A percentile compares a stretch with the other conserved stretches of the same genome.
Evolutionary conservation across 2,329 filamentous ascomycete species (phyloP).

Genomic region (Tolypocladium ophioglossoides): DNA sequence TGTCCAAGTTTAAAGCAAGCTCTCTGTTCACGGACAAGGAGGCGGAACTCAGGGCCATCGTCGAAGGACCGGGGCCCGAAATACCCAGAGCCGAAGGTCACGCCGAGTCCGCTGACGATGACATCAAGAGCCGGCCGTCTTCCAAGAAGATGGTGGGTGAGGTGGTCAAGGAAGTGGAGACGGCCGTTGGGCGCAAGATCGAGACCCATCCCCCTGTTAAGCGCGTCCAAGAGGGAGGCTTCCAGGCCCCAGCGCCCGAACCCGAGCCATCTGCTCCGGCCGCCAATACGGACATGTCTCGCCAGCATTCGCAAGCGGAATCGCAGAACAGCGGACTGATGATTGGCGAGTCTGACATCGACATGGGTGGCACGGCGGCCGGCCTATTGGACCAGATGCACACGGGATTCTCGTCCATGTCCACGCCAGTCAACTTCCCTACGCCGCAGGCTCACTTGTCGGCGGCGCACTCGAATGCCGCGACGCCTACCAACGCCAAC

Average conservation of each 20-base stretch:
- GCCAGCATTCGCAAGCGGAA: constrained; percentile 41
- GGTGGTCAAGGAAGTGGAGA: constrained; percentile 66
- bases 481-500: constrained; percentile 40
- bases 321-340: constrained; percentile 46
- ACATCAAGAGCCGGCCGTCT: constrained; percentile 21
- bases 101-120: constrained; percentile 40
- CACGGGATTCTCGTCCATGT: constrained; percentile 46
- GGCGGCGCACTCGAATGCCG: constrained; percentile 42
- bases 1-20: constrained; percentile 64
- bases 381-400: constrained; percentile 61
- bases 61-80: constrained; percentile 49
- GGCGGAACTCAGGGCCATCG: constrained; percentile 58
- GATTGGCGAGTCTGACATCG: constrained; percentile 50
- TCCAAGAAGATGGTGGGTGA: constrained; percentile 53
- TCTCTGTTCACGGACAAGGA: constrained; percentile 65
- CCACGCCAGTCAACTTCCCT: constrained; percentile 49
- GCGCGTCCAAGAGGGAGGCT: constrained; percentile 70
- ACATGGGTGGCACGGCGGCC: constrained; percentile 54
- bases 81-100: constrained; percentile 52
- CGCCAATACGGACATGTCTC: constrained; percentile 29
- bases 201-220: constrained; percentile 53
- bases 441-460: constrained; percentile 52
- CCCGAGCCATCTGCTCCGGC: constrained; percentile 20
- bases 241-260: constrained; percentile 49
- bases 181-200: constrained; percentile 55